phyloP scores from a whole-genome alignment of 139 green algal genomes.

The Chlamydomonas incerta region DNA sequence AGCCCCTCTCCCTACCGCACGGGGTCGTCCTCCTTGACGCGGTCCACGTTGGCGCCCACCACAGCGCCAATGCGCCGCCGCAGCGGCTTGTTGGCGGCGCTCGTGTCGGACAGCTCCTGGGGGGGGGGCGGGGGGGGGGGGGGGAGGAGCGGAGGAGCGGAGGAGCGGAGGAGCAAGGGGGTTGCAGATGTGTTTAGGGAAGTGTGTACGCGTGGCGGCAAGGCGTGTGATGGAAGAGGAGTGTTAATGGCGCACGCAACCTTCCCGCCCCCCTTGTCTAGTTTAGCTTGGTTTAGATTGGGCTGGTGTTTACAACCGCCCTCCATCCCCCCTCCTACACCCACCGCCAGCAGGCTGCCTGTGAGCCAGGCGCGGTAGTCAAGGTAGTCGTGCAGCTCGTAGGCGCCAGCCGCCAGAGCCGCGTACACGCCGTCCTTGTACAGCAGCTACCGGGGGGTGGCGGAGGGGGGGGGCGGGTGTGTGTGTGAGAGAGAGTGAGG shows the following conservation, averaged over 20 bases:
- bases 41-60: slow-evolving; percentile 67
- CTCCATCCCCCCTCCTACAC: background rate
- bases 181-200: background rate
- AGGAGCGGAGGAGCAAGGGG: background rate
- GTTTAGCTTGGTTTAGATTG: too few species aligned
- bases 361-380: slow-evolving; percentile 70
- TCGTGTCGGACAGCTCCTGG: slow-evolving; percentile 60
- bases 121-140: background rate
- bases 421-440: slow-evolving; percentile 90
- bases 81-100: slow-evolving; percentile 40
- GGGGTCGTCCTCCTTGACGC: slow-evolving; percentile 48
- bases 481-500: too few species aligned
- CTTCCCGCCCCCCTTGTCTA: too few species aligned
- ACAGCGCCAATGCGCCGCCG: slow-evolving; percentile 66
- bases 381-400: slow-evolving; percentile 88
- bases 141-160: background rate
- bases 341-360: slow-evolving; percentile 42
- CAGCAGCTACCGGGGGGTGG: slow-evolving; percentile 56
- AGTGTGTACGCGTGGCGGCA: too few species aligned
- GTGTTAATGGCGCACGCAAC: too few species aligned
- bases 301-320: too few species aligned
- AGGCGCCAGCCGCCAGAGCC: slow-evolving; percentile 75
- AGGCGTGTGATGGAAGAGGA: too few species aligned
- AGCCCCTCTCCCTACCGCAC: slow-evolving; percentile 11
- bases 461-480: too few species aligned